A percentile compares a stretch with the other conserved stretches of the same genome.
These are phyloP conservation scores for Ganoderma leucocontextum DNA, from an alignment of 1,284 basidiomycete species.

Conservation along the genomic window DNA sequence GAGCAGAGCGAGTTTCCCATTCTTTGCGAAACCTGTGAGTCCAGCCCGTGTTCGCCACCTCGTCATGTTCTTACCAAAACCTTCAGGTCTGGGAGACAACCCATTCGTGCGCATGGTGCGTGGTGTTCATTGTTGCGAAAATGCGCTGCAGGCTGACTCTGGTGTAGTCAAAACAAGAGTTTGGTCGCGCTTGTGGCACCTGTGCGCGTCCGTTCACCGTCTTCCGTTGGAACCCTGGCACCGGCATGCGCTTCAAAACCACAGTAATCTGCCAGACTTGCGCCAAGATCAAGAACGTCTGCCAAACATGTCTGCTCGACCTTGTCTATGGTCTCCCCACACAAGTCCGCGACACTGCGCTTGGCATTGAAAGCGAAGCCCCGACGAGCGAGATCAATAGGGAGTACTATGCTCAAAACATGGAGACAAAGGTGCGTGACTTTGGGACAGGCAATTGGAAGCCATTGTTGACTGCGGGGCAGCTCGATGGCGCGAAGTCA, in stretches of 20 bases:
- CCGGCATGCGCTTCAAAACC: constrained; percentile 94
- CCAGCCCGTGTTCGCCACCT: constrained; percentile 4
- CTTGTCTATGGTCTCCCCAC: constrained; percentile 96
- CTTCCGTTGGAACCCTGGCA: constrained; percentile 98
- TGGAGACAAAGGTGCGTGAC: constrained; percentile 84
- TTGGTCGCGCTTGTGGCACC: constrained; percentile 94
- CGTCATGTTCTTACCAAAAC: constrained; percentile 22
- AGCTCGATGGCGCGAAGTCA: constrained; percentile 77
- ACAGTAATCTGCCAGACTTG: constrained; percentile 99
- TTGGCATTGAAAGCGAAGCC: constrained; percentile 87
- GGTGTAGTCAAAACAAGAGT: constrained; percentile 91
- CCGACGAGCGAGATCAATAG: constrained; percentile 97
- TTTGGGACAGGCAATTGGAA: not conserved
- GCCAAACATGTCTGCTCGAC: constrained; percentile 97
- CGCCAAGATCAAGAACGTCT: constrained; percentile 98
- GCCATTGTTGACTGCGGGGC: not conserved
- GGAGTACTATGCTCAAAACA: constrained; percentile 97
- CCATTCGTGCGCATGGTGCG: constrained; percentile 90
- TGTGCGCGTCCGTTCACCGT: constrained; percentile 97
- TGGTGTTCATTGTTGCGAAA: constrained; percentile 21
- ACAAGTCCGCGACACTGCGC: constrained; percentile 96
- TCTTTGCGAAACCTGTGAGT: constrained; percentile 90
- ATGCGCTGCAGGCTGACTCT: not conserved
- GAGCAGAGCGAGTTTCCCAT: constrained; percentile 92
- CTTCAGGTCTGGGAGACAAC: constrained; percentile 83